Evolutionary conservation across 805 yeast genomes (phyloP), one percentile per base, ranked within the genome.

Genomic region (Candida odintsovae): DNA sequence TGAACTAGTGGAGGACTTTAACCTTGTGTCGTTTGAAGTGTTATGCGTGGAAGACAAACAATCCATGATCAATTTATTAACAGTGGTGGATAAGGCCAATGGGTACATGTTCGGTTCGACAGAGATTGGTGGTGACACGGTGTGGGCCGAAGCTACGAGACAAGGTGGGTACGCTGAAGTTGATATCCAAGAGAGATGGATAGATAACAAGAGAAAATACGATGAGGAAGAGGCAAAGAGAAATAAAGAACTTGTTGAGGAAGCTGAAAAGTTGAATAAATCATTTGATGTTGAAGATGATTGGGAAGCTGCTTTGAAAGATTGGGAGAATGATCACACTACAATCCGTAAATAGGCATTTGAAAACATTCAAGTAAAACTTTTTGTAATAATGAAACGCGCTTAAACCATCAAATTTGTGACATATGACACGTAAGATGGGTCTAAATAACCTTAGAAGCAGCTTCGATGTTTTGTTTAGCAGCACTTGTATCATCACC

Each of bases 101-200:
- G 99, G 99, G 0, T 94, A 94, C 62, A 76, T 86, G 54, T 89
- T 88, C 69, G 99, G 99, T 0, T 72, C 90, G 1, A 86, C 90
- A 26, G 99, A 94, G 56, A 74, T 92, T 8, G 96, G 97, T 2
- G 99, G 98, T n/a, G 99, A 94, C 61, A 79, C 92, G 0, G 81
- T 94, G 2, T 94, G 99, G 99, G 86, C 90, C n/a, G 96, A 92
- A 56, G 96, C 97, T 0, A 77, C 92, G 0, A 74, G 98, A 52
- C 88, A 86, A 60, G 83, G 90, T 36, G 81, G 86, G 11, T 65
- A 72, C 40, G 63, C 73, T 39, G 80, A 60, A 31, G 47, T 66
- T 38, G 97, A 90, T 62, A 78, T 89, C 5, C 99, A 94, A 55
- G 99, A 94, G 54, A 73, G 99, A 49, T 94, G 99, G 99, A 77